A percentile compares a stretch with the other conserved stretches of the same genome.
Evolutionary conservation across 305 asterid species (phyloP).

Genomic region (Andrographis paniculata): DNA sequence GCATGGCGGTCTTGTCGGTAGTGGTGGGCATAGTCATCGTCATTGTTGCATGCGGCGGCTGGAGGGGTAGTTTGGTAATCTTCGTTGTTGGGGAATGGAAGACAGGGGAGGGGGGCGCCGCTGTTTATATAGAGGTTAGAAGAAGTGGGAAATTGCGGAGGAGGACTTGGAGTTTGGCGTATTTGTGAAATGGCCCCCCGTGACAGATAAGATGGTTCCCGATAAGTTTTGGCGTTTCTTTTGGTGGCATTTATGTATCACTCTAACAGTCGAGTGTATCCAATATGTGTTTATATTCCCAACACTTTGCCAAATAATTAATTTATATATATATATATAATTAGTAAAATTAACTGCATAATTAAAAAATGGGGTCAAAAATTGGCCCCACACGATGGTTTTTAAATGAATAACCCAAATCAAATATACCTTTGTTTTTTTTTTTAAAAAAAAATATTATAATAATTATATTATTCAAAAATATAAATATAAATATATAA

Average conservation of each 20-base stretch:
- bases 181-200: not conserved
- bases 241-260: slow-evolving; percentile 16
- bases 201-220: slow-evolving; percentile 42
- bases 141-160: slow-evolving; percentile 14
- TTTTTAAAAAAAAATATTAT: no score
- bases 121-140: not conserved
- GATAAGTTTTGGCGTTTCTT: slow-evolving; percentile 54
- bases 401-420: no score
- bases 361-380: no score
- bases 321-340: no score
- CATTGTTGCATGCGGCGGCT: slow-evolving; percentile 8
- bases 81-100: no score
- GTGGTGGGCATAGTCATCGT: not conserved
- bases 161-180: slow-evolving; percentile 8
- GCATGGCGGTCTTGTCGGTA: slow-evolving; percentile 9
- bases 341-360: no score
- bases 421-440: no score
- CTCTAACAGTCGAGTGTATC: not conserved
- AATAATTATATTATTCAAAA: no score
- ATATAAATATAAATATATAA: no score
- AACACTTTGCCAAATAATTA: no score
- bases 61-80: slow-evolving; percentile 12
- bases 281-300: not conserved
- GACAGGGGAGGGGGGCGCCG: no score
- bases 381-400: no score